Evolutionary conservation across 768 basidiomycete genomes (phyloP).

Genomic region (Suillus brevipes): DNA sequence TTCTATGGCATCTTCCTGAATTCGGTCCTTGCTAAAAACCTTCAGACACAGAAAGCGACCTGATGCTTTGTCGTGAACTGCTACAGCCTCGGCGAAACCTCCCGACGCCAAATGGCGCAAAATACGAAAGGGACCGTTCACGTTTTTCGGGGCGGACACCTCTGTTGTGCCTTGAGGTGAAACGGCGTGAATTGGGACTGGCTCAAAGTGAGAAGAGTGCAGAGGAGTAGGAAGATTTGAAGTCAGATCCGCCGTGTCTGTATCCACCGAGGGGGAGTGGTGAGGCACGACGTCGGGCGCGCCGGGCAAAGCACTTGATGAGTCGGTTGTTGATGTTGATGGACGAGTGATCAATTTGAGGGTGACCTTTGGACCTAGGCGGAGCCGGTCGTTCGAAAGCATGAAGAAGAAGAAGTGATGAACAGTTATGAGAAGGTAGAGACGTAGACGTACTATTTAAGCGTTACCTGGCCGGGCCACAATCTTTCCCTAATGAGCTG

Average conservation of each 20-base stretch:
- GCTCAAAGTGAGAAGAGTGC: neutral
- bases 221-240: neutral
- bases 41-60: slow-evolving; percentile 43
- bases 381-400: slow-evolving; percentile 13
- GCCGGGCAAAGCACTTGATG: neutral
- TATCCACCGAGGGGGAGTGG: neutral
- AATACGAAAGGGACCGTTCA: slow-evolving; percentile 27
- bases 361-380: slow-evolving; percentile 8
- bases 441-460: too few relatives aligned
- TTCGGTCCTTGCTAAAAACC: slow-evolving; percentile 25
- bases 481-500: too few relatives aligned
- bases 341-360: slow-evolving; percentile 11
- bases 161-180: neutral
- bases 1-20: slow-evolving; percentile 11
- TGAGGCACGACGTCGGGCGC: neutral
- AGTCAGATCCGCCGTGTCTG: neutral
- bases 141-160: neutral
- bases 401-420: neutral
- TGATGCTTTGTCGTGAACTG: slow-evolving; percentile 24
- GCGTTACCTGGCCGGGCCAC: too few relatives aligned
- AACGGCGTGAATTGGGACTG: neutral
- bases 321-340: neutral
- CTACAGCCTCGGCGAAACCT: slow-evolving; percentile 22
- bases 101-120: slow-evolving; percentile 19
- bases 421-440: too few relatives aligned